Conservation (phyloP, 345 rosid species). For the Euphorbia peplus region DNA sequence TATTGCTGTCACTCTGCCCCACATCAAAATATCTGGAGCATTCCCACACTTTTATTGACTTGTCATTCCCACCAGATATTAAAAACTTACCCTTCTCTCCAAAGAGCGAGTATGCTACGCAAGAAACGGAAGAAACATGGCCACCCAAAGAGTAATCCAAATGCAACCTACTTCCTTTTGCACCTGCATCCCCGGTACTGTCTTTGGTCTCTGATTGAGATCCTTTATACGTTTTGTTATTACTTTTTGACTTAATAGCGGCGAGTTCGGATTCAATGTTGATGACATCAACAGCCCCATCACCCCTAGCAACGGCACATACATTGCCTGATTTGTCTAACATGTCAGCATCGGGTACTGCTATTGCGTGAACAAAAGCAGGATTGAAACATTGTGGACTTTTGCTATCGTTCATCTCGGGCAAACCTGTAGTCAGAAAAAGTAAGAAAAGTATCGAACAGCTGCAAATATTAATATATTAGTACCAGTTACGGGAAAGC, state of each 20-base stretch:
- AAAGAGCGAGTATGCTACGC: conserved; percentile 72
- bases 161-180: conserved; percentile 47
- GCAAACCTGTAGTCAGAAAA: conserved; percentile 41
- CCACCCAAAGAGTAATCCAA: conserved; percentile 82
- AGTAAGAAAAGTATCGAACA: neutral
- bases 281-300: conserved; percentile 69
- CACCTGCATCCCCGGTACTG: conserved; percentile 16
- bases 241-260: conserved; percentile 33
- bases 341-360: conserved; percentile 76
- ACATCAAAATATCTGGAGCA: conserved; percentile 43
- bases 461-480: neutral
- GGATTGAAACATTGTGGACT: conserved; percentile 76
- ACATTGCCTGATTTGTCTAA: conserved; percentile 56
- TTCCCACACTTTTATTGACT: conserved; percentile 78
- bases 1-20: conserved; percentile 30
- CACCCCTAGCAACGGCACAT: conserved; percentile 81
- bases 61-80: conserved; percentile 86
- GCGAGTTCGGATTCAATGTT: conserved; percentile 63
- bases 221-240: conserved; percentile 48
- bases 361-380: conserved; percentile 80
- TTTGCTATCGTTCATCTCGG: conserved; percentile 32
- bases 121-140: conserved; percentile 80
- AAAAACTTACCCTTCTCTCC: conserved; percentile 69
- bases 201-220: conserved; percentile 45
- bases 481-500: neutral